Conservation (phyloP, 192 early-diverging fungal genomes). For the Umbelopsis ramanniana region DNA sequence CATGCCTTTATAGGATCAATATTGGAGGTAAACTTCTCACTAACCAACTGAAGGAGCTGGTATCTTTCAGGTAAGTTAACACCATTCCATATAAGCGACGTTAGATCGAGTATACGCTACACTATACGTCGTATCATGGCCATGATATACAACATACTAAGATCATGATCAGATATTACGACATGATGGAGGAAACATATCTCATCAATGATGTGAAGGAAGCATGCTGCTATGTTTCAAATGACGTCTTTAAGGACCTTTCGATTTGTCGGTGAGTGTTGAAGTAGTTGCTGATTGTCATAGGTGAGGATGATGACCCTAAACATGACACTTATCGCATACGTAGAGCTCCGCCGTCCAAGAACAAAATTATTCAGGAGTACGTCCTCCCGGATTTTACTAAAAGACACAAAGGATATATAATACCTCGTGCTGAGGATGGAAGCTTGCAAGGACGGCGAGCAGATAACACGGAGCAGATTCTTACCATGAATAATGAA, state of each 20-base stretch:
- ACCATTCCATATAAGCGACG: background rate
- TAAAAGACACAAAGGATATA: slow-evolving; percentile 53
- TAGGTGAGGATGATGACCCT: background rate
- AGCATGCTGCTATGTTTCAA: slow-evolving; percentile 79
- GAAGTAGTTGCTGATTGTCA: background rate
- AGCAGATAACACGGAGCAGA: slow-evolving; percentile 44
- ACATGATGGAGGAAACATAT: slow-evolving; percentile 94
- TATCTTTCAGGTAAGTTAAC: slow-evolving; percentile 74
- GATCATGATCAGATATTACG: slow-evolving; percentile 63
- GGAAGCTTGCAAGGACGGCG: slow-evolving; percentile 12
- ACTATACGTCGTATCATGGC: no score
- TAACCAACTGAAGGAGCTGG: slow-evolving; percentile 87
- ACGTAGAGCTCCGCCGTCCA: slow-evolving; percentile 43
- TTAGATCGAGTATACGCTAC: no score
- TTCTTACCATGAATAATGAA: slow-evolving; percentile 73
- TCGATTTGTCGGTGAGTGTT: slow-evolving; percentile 59
- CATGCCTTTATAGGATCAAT: slow-evolving; percentile 58
- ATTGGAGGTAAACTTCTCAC: slow-evolving; percentile 88
- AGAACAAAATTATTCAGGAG: slow-evolving; percentile 61
- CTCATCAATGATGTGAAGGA: slow-evolving; percentile 88
- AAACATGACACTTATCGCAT: no score
- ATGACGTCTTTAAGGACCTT: slow-evolving; percentile 67
- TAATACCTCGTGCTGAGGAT: slow-evolving; percentile 45
- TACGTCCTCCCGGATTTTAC: slow-evolving; percentile 73
- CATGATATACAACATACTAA: background rate